phyloP scores from a whole-genome alignment of 148 eudicot species.

The Polygonum aviculare region DNA sequence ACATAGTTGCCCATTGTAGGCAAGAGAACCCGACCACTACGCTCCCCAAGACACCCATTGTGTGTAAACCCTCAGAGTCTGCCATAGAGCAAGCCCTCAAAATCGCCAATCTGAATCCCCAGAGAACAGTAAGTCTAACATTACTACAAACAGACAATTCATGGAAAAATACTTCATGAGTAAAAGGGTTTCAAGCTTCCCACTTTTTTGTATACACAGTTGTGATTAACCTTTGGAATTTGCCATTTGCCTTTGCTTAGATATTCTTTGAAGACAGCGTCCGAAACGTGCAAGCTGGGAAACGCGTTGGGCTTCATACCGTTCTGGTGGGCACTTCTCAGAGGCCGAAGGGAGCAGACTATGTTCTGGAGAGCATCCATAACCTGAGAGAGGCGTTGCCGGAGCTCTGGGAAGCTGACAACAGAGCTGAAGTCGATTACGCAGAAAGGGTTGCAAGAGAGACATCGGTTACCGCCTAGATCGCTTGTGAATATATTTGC shows the following conservation, averaged over 20 bases:
- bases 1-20: conserved; percentile 58
- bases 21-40: conserved; percentile 26
- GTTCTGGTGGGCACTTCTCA: conserved; percentile 84
- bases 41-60: conserved; percentile 73
- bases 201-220: too few species aligned
- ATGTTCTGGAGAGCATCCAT: conserved; percentile 79
- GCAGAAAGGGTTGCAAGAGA: conserved; percentile 51
- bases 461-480: conserved; percentile 67
- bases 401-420: conserved; percentile 60
- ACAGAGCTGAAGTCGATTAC: conserved; percentile 36
- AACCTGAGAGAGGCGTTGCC: conserved; percentile 79
- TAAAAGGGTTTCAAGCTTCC: too few species aligned
- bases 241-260: conserved; percentile 29
- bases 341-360: conserved; percentile 73
- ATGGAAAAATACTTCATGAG: too few species aligned
- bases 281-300: conserved; percentile 73
- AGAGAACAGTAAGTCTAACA: conserved; percentile 50
- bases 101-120: conserved; percentile 63
- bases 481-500: not conserved
- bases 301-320: conserved; percentile 69
- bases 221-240: not conserved
- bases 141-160: not conserved
- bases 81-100: conserved; percentile 66
- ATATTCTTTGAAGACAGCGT: conserved; percentile 89
- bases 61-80: conserved; percentile 71